Conservation (phyloP, 305 asterid species). For the Fraxinus dipetala region DNA sequence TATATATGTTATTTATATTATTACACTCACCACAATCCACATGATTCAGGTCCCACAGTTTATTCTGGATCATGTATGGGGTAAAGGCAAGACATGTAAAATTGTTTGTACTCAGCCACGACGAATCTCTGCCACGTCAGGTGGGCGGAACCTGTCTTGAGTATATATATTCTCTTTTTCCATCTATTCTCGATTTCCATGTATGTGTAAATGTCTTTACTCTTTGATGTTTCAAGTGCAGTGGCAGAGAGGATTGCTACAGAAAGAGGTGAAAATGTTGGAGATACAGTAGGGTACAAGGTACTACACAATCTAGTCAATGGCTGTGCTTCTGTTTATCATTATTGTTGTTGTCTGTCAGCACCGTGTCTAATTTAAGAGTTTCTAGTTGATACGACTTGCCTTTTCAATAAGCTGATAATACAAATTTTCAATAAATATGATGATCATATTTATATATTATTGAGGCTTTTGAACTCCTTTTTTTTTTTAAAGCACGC, state of each 20-base stretch:
- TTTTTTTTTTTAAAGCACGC: neutral
- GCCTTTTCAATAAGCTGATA: neutral
- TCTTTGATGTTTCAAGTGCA: conserved; percentile 36
- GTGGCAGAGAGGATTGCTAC: conserved; percentile 96
- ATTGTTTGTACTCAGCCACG: conserved; percentile 94
- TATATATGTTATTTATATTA: conserved; percentile 5
- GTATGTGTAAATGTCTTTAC: conserved; percentile 22
- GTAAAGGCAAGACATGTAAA: conserved; percentile 78
- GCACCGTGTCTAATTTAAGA: neutral
- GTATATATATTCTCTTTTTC: conserved; percentile 11
- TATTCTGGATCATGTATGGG: conserved; percentile 86
- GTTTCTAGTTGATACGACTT: neutral
- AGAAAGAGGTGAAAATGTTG: conserved; percentile 90
- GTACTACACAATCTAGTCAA: conserved; percentile 36
- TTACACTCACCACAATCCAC: conserved; percentile 9
- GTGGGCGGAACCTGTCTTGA: conserved; percentile 35
- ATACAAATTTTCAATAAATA: neutral
- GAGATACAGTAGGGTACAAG: conserved; percentile 94
- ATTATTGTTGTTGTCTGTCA: neutral
- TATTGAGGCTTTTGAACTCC: neutral
- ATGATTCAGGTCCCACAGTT: conserved; percentile 80
- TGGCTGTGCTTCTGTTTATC: neutral
- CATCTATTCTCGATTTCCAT: conserved; percentile 14
- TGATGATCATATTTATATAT: neutral
- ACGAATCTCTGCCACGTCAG: conserved; percentile 93